A percentile compares a stretch with the other conserved stretches of the same genome.
These are phyloP conservation scores for Camellia lanceoleosa DNA, from an alignment of 148 eudicot species.

Conservation along the genomic window DNA sequence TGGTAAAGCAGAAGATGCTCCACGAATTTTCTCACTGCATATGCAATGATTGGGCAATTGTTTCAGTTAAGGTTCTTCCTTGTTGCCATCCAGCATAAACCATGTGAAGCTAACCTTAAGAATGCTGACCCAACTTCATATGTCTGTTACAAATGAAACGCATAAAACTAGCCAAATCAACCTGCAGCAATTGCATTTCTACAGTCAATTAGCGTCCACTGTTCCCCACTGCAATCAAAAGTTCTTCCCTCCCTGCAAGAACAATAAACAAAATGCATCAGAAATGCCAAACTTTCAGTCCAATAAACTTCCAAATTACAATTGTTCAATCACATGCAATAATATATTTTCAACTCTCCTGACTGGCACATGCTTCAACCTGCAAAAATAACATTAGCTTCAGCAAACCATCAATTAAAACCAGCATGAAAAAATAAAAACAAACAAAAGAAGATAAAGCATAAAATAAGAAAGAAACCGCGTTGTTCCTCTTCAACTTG, in stretches of 20 bases:
- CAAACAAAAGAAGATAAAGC: neutral
- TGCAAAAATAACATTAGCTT: constrained; percentile 34
- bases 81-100: neutral
- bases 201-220: neutral
- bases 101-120: neutral
- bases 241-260: neutral
- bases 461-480: neutral
- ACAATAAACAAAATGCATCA: neutral
- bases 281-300: neutral
- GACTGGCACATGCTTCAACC: constrained; percentile 30
- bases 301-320: neutral
- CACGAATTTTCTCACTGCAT: no score
- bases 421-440: neutral
- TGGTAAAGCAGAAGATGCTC: no score
- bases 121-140: constrained; percentile 8
- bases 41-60: neutral
- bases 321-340: constrained; percentile 1
- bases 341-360: constrained; percentile 26
- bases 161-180: neutral
- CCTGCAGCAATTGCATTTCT: neutral
- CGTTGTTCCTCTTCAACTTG: constrained; percentile 7
- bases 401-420: constrained; percentile 28
- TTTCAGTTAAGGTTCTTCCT: neutral
- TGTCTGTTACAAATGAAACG: neutral
- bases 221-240: constrained; percentile 1